Evolutionary conservation across 768 basidiomycete genomes (phyloP), one percentile per base, ranked within the genome.

Genomic region (Leccinellum luteum): DNA sequence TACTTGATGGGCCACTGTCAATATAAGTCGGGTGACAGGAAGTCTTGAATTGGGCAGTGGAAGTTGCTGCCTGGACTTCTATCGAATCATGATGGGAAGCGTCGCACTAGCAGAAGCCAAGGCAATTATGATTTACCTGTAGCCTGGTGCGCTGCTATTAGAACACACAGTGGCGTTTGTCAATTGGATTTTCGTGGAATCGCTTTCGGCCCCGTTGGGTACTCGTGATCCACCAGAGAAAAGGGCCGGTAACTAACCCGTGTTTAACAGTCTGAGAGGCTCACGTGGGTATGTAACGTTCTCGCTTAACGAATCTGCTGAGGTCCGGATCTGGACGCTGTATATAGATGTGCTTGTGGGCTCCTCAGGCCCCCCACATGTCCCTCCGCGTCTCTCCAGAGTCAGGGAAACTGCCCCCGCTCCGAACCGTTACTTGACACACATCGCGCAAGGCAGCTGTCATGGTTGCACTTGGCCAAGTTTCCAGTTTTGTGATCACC

Each of bases 381-480:
- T 30, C 27, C 12, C 17, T n/a, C 9, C 17, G 30, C 0, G 15
- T 28, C 17, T 17, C 19, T 15, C 21, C 23, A 23, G 14, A 21
- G 19, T 14, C 3, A 1, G 25, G 43, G 21, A 23, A 27, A 47
- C 25, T 47, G 2, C 45, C 19, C 25, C 48, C 28, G 48, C 17
- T 30, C 44, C 45, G 45, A 23, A 28, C 48, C 25, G 28, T 30
- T n/a, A 25, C 43, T 57, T 49, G 62, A 62, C 23, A 35, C 32
- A 23, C 2, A 35, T 34, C 6, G 23, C 12, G n/a, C 47, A 55
- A 49, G 49, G 52, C 23, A 38, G 48, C 12, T 12, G 38, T 15
- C 21, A 25, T 8, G 45, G 45, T 23, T 15, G 13, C 15, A 23
- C 23, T 23, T 2, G 21, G 45, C 12, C 45, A 14, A 47, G 45